Evolutionary conservation across 345 rosid genomes (phyloP), one percentile per base, ranked within the genome.

Genomic region (Eucalyptus marginata): DNA sequence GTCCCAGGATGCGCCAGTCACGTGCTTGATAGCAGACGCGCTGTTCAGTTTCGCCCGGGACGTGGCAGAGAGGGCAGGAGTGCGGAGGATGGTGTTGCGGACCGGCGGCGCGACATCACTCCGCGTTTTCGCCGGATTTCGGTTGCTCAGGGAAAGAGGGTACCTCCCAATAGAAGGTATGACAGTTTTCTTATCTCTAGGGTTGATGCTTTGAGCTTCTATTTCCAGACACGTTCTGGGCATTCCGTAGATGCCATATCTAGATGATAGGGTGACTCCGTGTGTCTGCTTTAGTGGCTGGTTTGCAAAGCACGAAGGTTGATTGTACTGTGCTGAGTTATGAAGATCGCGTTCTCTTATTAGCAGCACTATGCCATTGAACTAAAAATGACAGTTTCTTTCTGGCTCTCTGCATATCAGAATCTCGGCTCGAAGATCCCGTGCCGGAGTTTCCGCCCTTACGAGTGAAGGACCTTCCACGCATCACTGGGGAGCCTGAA

Each of bases 381-480:
- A 36, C 27, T 10, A 47, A 71, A 6, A 71, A 71, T 36, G 46
- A 71, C 83, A 10, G 14, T 71, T 31, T 68, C 22, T 18, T 71
- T 36, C 14, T 36, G 46, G 83, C 8, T 36, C 8, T 36, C 27
- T 36, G 83, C 46, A 13, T 68, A 47, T 43, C 83, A 94, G 97
- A 93, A 43, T 90, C 91, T 62, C 89, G 88, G 79, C 86, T 87
- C 68, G 96, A 94, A 59, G 89, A 89, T 56, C 90, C 86, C 16
- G 91, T 94, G 33, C 66, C 58, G 51, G 96, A 93, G 87, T 87
- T 93, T 86, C 94, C 94, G 64, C 92, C 92, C 25, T 79, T 93
- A 52, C 93, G 88, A 89, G 91, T 93, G 71, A 93, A 94, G 88
- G 97, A 94, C 92, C 66, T 95, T 88, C 92, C 93, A 7, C n/a